Percentiles rank a stretch among this genome's conserved stretches.
These are phyloP conservation scores for Stromatinia cepivora DNA, from an alignment of 2,329 filamentous ascomycete genomes.

Conservation along the genomic window DNA sequence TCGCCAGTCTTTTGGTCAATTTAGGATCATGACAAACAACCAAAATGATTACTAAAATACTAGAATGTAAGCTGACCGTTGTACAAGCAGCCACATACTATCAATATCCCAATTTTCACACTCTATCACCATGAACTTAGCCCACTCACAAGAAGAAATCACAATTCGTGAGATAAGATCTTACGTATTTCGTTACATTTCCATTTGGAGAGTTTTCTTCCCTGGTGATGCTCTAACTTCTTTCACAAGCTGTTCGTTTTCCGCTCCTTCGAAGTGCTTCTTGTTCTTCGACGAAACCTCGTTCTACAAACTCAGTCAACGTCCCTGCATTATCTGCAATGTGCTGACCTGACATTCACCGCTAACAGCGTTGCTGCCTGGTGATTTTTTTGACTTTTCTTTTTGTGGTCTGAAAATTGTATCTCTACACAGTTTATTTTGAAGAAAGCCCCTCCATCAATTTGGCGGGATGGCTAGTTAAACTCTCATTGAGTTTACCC, in stretches of 20 bases:
- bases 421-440: not conserved
- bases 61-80: conserved; percentile 18
- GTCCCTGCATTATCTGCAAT: conserved; percentile 16
- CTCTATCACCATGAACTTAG: not conserved
- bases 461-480: not conserved
- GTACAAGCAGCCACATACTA: conserved; percentile 1
- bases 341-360: conserved; percentile 12
- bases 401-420: not conserved
- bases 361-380: not conserved
- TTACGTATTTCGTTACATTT: not conserved
- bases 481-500: not conserved
- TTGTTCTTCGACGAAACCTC: conserved; percentile 9
- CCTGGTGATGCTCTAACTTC: conserved; percentile 1
- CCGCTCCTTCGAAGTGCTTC: not conserved
- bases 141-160: not conserved
- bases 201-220: not conserved
- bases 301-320: not conserved
- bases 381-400: not conserved
- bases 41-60: conserved; percentile 19
- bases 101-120: not conserved
- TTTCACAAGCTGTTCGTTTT: not conserved
- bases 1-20: not conserved
- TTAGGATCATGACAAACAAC: conserved; percentile 12
- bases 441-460: not conserved
- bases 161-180: conserved; percentile 2